phyloP scores from a whole-genome alignment of 192 early-diverging fungal species.

The Coemansia sp. region DNA sequence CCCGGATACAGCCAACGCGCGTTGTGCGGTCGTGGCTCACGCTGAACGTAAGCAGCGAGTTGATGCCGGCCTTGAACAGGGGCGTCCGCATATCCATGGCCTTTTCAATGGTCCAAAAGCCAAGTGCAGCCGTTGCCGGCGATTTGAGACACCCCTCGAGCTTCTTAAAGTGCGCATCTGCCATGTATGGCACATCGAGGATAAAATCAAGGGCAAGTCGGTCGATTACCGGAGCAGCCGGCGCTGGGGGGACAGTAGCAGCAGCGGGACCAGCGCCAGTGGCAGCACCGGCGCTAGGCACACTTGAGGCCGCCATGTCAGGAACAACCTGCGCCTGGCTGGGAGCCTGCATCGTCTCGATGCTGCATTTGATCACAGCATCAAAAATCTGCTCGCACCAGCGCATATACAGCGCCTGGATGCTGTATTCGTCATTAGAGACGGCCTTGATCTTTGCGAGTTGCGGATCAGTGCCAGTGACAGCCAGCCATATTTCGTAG shows the following conservation, averaged over 20 bases:
- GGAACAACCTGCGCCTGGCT: constrained; percentile 16
- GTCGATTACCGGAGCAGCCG: constrained; percentile 5
- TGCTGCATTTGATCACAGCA: constrained; percentile 21
- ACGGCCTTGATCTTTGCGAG: constrained; percentile 11
- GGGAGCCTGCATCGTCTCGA: constrained; percentile 16
- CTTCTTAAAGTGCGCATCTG: constrained; percentile 11
- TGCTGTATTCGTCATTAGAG: constrained; percentile 9
- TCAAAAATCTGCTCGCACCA: constrained; percentile 47
- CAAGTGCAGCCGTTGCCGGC: constrained; percentile 25
- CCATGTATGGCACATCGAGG: constrained; percentile 32
- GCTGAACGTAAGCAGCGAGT: constrained; percentile 36
- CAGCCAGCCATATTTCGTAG: constrained; percentile 52
- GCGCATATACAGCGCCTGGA: constrained; percentile 33
- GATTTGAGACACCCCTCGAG: constrained; percentile 23
- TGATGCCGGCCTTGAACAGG: constrained; percentile 27
- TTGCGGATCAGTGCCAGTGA: constrained; percentile 32
- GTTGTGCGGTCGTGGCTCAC: constrained; percentile 28
- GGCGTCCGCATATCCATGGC: constrained; percentile 48
- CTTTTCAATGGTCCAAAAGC: constrained; percentile 34
- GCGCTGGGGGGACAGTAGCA: constrained; percentile 4
- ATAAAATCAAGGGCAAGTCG: constrained; percentile 34
- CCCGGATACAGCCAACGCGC: constrained; percentile 42
- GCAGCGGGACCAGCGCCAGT: background rate
- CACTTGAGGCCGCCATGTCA: background rate
- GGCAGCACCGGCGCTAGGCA: background rate